phyloP scores from a whole-genome alignment of 495 filamentous ascomycete species.

The Cercophora sp. region DNA sequence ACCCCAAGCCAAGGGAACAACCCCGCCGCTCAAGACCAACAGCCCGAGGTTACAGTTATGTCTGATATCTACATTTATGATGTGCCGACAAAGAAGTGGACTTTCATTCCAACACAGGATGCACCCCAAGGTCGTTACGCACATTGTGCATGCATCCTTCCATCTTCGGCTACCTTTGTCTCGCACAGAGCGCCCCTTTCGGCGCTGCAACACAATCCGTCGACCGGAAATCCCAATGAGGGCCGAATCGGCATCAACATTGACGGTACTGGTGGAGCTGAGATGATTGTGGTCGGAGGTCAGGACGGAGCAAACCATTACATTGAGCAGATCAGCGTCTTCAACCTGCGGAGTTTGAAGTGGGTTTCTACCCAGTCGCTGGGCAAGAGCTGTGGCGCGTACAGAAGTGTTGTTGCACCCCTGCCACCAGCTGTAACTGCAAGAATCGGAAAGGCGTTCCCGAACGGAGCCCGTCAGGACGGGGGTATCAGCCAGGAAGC shows the following conservation, averaged over 20 bases:
- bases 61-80: slow-evolving; percentile 97
- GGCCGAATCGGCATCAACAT: slow-evolving; percentile 80
- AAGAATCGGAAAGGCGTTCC: slow-evolving; percentile 60
- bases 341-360: slow-evolving; percentile 92
- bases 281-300: slow-evolving; percentile 96
- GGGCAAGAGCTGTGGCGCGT: slow-evolving; percentile 89
- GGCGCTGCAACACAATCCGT: slow-evolving; percentile 83
- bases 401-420: slow-evolving; percentile 89
- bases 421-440: slow-evolving; percentile 60
- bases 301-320: slow-evolving; percentile 98
- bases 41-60: slow-evolving; percentile 93
- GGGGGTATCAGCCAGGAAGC: slow-evolving; percentile 43
- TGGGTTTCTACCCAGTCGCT: slow-evolving; percentile 86
- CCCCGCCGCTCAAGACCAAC: slow-evolving; percentile 56
- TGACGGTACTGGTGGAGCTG: slow-evolving; percentile 86
- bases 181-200: slow-evolving; percentile 78
- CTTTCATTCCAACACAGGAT: slow-evolving; percentile 71
- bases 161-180: slow-evolving; percentile 79
- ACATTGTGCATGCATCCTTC: slow-evolving; percentile 90
- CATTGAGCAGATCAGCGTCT: slow-evolving; percentile 96
- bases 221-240: slow-evolving; percentile 73
- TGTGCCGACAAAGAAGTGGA: slow-evolving; percentile 80
- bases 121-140: slow-evolving; percentile 93
- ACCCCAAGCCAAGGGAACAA: slow-evolving; percentile 48
- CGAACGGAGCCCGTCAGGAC: slow-evolving; percentile 28